Conservation (phyloP, 495 filamentous ascomycete species). For the Xylaria flabelliformis region DNA sequence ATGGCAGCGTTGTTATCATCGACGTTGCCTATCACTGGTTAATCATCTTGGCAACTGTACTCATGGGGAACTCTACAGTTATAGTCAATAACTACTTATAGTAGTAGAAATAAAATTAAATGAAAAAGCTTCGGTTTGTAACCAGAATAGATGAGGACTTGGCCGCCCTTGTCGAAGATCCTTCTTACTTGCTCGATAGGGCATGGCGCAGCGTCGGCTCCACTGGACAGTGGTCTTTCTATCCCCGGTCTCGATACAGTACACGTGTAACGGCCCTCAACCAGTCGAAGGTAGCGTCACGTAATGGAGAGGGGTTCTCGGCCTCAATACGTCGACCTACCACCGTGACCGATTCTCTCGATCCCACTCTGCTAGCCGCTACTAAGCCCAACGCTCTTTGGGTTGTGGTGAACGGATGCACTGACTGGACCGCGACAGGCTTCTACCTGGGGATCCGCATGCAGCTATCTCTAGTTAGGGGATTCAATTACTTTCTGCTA, state of each 20-base stretch:
- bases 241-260: constrained; percentile 25
- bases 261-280: constrained; percentile 24
- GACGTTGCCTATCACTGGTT: background rate
- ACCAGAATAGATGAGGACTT: constrained; percentile 6
- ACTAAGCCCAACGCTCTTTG: constrained; percentile 1
- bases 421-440: constrained; percentile 14
- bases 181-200: background rate
- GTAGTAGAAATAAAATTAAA: background rate
- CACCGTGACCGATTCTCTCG: background rate
- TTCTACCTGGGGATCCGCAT: constrained; percentile 3
- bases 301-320: constrained; percentile 5
- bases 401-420: constrained; percentile 1
- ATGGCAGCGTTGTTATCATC: background rate
- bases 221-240: background rate
- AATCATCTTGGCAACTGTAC: background rate
- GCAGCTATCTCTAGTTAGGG: background rate
- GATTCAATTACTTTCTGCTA: background rate
- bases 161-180: background rate
- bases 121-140: background rate
- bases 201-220: constrained; percentile 11
- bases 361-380: constrained; percentile 1
- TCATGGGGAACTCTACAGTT: background rate
- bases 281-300: constrained; percentile 23
- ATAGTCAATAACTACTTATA: background rate
- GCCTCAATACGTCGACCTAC: constrained; percentile 13